These are phyloP conservation scores for Blastomyces parvus DNA, from an alignment of 2,329 filamentous ascomycete species.

Conservation along the genomic window DNA sequence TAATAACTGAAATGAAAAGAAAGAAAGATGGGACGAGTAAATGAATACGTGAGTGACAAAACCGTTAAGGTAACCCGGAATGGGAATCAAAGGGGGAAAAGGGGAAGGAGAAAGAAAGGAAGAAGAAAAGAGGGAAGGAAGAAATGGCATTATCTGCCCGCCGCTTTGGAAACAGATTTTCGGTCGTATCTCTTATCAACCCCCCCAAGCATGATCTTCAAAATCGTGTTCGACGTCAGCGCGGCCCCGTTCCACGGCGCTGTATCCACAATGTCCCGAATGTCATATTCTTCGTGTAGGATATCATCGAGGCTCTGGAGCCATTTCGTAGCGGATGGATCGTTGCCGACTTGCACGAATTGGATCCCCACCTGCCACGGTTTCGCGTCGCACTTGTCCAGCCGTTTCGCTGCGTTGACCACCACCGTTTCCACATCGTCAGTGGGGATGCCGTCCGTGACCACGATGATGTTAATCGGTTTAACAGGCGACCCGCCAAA, in stretches of 20 bases:
- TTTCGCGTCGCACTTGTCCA: slow-evolving; percentile 56
- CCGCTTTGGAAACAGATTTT: slow-evolving; percentile 5
- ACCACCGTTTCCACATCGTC: slow-evolving; percentile 71
- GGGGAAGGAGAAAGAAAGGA: no score
- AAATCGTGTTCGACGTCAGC: slow-evolving; percentile 59
- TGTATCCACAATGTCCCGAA: slow-evolving; percentile 88
- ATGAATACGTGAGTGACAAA: background rate
- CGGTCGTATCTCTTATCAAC: slow-evolving; percentile 60
- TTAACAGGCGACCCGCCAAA: slow-evolving; percentile 42
- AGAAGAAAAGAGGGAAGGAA: no score
- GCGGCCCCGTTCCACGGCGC: slow-evolving; percentile 56
- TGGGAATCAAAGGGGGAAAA: background rate
- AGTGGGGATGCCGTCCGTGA: slow-evolving; percentile 75
- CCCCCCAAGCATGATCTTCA: slow-evolving; percentile 74
- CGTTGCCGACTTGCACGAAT: slow-evolving; percentile 87
- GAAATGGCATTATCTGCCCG: slow-evolving; percentile 5
- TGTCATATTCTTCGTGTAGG: slow-evolving; percentile 46
- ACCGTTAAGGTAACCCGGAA: background rate
- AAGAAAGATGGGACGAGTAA: slow-evolving; percentile 7
- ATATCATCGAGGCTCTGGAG: slow-evolving; percentile 68
- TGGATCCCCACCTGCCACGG: slow-evolving; percentile 83
- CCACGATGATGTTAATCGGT: slow-evolving; percentile 82
- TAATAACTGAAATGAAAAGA: background rate
- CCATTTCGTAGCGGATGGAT: slow-evolving; percentile 53
- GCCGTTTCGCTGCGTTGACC: slow-evolving; percentile 54